Percentiles rank a stretch among this genome's conserved stretches.
phyloP scores from a whole-genome alignment of 148 eudicot genomes.

The Arctostaphylos glauca region DNA sequence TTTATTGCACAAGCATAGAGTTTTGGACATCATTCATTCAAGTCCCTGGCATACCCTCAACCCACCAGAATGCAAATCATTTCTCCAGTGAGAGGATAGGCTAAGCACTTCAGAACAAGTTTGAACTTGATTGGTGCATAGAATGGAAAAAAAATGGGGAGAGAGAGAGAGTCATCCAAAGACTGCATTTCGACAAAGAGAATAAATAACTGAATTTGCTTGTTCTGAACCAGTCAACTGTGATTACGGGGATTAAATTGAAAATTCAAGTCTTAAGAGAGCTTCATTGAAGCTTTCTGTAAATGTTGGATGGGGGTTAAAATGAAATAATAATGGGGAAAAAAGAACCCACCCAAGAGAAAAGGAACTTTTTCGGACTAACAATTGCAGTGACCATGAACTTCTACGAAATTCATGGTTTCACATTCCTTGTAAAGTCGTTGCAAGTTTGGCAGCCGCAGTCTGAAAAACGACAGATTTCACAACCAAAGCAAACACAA shows the following conservation, averaged over 20 bases:
- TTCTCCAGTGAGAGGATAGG: not conserved
- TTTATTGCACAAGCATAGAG: not conserved
- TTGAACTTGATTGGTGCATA: not conserved
- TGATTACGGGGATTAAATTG: not conserved
- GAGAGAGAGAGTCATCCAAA: not conserved
- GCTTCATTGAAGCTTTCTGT: not conserved
- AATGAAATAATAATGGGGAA: conserved; percentile 6
- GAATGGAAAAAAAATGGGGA: not conserved
- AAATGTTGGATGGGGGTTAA: conserved; percentile 15
- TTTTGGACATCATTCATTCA: not conserved
- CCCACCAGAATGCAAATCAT: not conserved
- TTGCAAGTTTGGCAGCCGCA: conserved; percentile 64
- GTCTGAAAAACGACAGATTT: conserved; percentile 61
- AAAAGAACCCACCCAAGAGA: conserved; percentile 8
- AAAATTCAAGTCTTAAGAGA: conserved; percentile 10
- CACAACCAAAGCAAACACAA: conserved; percentile 76
- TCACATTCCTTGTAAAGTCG: conserved; percentile 53
- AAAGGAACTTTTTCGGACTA: not conserved
- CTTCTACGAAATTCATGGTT: conserved; percentile 15
- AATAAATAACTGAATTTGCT: conserved; percentile 15
- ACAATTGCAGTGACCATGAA: not conserved
- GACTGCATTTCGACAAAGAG: conserved; percentile 2
- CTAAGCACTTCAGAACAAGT: not conserved
- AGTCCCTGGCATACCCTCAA: not conserved
- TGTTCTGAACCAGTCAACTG: conserved; percentile 9